These are phyloP conservation scores for Corymbia maculata DNA, from an alignment of 345 rosid genomes.

Conservation along the genomic window DNA sequence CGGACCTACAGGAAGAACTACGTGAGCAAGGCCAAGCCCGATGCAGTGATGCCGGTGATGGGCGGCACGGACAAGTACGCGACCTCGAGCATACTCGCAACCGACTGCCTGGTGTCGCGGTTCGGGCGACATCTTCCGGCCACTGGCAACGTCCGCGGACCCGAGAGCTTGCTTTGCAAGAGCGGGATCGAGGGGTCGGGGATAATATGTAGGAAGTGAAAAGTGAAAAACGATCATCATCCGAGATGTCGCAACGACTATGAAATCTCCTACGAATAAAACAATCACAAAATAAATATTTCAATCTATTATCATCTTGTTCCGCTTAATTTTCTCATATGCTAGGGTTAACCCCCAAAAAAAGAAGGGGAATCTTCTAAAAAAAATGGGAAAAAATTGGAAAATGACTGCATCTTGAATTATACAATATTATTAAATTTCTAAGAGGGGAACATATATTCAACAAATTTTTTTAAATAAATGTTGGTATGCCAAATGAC, in stretches of 20 bases:
- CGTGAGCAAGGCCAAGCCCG: slow-evolving; percentile 52
- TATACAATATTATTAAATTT: neutral
- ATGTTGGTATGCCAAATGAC: neutral
- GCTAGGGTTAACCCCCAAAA: neutral
- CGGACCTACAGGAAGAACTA: slow-evolving; percentile 55
- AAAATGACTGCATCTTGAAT: neutral
- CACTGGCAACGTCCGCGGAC: neutral
- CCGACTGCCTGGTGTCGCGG: neutral
- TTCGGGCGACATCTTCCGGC: neutral
- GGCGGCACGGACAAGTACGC: slow-evolving; percentile 64
- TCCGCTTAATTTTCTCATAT: neutral
- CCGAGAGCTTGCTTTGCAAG: neutral
- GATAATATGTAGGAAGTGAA: neutral
- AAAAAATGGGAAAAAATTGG: neutral
- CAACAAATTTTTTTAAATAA: neutral
- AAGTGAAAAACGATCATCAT: neutral
- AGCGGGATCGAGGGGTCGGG: neutral
- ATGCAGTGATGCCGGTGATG: slow-evolving; percentile 68
- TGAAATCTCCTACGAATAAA: neutral
- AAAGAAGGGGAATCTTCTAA: neutral
- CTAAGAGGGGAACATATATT: neutral
- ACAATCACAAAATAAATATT: neutral
- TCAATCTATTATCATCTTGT: neutral
- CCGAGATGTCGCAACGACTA: neutral
- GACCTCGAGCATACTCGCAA: slow-evolving; percentile 10